Percentiles rank a stretch among this genome's conserved stretches.
Conservation (phyloP, 2,329 filamentous ascomycete genomes). For the Claviceps citrina region DNA sequence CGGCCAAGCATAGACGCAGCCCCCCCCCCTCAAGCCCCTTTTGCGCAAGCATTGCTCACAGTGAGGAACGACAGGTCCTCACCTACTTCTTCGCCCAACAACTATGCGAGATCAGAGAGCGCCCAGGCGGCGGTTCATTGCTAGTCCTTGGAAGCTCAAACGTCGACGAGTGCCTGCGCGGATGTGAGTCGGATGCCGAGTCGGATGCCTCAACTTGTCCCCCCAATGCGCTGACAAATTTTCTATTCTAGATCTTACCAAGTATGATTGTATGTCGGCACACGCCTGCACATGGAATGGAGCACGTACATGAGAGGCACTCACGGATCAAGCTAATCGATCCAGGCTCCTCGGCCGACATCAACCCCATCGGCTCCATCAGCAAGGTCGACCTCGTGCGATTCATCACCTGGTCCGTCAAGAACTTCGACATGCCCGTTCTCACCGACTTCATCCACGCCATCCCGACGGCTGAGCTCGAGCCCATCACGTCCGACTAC, state of each 20-base stretch:
- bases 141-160: conserved; percentile 16
- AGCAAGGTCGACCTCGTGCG: conserved; percentile 48
- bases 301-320: neutral
- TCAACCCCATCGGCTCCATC: conserved; percentile 13
- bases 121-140: conserved; percentile 12
- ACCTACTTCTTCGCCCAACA: conserved; percentile 32
- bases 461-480: conserved; percentile 37
- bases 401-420: conserved; percentile 44
- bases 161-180: conserved; percentile 13
- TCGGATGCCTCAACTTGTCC: neutral
- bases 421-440: conserved; percentile 43
- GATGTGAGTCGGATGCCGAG: conserved; percentile 2
- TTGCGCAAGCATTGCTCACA: neutral
- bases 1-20: neutral
- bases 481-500: conserved; percentile 23
- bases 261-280: conserved; percentile 14
- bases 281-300: neutral
- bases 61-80: neutral
- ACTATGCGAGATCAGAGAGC: conserved; percentile 10
- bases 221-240: neutral
- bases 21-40: too few species aligned
- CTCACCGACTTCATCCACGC: conserved; percentile 47
- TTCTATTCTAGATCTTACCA: conserved; percentile 16
- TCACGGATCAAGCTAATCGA: neutral
- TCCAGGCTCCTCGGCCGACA: conserved; percentile 25